These are phyloP conservation scores for Nymphaea thermarum DNA, from an alignment of 164 flowering plant genomes.

Conservation along the genomic window DNA sequence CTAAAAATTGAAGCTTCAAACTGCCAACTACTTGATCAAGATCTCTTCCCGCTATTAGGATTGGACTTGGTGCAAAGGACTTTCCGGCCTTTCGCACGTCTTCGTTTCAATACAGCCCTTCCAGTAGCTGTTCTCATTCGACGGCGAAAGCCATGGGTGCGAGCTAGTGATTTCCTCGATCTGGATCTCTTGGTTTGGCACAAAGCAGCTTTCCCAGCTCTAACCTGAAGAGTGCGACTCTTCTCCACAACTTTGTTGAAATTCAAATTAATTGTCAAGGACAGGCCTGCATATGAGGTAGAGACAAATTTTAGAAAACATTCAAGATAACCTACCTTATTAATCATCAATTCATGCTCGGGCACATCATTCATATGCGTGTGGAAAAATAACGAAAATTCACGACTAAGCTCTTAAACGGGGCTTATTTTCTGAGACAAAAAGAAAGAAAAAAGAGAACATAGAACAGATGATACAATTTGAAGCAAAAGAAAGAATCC, in stretches of 20 bases:
- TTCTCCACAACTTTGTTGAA: slow-evolving; percentile 17
- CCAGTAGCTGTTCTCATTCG: slow-evolving; percentile 88
- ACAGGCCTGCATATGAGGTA: slow-evolving; percentile 33
- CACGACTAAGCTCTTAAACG: no score
- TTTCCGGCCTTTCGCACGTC: slow-evolving; percentile 85
- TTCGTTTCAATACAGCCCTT: slow-evolving; percentile 62
- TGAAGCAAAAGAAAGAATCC: no score
- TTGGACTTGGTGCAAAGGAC: slow-evolving; percentile 70
- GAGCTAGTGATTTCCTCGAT: slow-evolving; percentile 78
- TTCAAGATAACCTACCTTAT: no score
- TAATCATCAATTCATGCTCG: no score
- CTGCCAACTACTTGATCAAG: slow-evolving; percentile 2
- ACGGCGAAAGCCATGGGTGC: slow-evolving; percentile 82
- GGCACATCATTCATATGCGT: no score
- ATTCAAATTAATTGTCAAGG: slow-evolving; percentile 41
- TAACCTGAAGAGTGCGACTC: slow-evolving; percentile 47
- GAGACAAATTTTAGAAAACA: not conserved
- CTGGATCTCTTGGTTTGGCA: slow-evolving; percentile 78
- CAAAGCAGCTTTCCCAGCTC: slow-evolving; percentile 58
- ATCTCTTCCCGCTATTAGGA: slow-evolving; percentile 54
- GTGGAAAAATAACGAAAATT: no score
- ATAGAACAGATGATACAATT: no score
- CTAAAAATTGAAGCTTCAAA: no score
- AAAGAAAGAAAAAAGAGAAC: no score
- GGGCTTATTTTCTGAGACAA: no score